Conservation (phyloP, 306 rosid genomes). For the Trifolium subterraneum region DNA sequence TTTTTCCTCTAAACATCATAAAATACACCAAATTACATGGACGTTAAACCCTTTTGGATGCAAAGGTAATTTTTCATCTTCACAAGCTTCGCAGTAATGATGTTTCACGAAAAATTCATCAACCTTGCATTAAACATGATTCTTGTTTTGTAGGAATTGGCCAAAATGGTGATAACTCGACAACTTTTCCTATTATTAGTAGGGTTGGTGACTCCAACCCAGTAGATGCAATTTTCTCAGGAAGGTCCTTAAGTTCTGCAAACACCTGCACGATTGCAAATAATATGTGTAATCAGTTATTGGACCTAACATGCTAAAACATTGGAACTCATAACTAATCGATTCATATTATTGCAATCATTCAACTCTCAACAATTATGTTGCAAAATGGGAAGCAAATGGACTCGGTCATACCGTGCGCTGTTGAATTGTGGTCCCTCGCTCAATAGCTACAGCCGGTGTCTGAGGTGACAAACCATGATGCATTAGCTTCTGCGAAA, state of each 20-base stretch:
- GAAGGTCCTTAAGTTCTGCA: slow-evolving; percentile 79
- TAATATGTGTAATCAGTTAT: slow-evolving; percentile 32
- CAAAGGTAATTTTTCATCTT: slow-evolving; percentile 23
- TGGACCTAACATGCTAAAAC: slow-evolving; percentile 12
- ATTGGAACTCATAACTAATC: not conserved
- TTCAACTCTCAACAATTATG: not conserved
- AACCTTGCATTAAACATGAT: slow-evolving; percentile 55
- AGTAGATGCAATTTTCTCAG: slow-evolving; percentile 59
- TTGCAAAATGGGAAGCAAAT: not conserved
- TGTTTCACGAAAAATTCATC: slow-evolving; percentile 25
- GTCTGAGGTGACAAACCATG: slow-evolving; percentile 80
- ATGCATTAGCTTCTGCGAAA: slow-evolving; percentile 77
- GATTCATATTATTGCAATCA: not conserved
- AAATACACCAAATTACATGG: not conserved
- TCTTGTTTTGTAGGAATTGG: slow-evolving; percentile 57
- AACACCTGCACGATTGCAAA: slow-evolving; percentile 68
- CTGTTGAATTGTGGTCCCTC: slow-evolving; percentile 92
- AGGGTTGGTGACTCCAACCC: slow-evolving; percentile 82
- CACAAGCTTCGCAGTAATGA: not conserved
- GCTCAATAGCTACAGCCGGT: slow-evolving; percentile 91
- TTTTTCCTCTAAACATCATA: not conserved
- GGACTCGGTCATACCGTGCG: slow-evolving; percentile 62
- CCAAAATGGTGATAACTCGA: slow-evolving; percentile 87
- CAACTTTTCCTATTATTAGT: slow-evolving; percentile 89
- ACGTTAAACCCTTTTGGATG: not conserved